Conservation (phyloP, 179 eudicot species). For the Corrigiola litoralis region DNA sequence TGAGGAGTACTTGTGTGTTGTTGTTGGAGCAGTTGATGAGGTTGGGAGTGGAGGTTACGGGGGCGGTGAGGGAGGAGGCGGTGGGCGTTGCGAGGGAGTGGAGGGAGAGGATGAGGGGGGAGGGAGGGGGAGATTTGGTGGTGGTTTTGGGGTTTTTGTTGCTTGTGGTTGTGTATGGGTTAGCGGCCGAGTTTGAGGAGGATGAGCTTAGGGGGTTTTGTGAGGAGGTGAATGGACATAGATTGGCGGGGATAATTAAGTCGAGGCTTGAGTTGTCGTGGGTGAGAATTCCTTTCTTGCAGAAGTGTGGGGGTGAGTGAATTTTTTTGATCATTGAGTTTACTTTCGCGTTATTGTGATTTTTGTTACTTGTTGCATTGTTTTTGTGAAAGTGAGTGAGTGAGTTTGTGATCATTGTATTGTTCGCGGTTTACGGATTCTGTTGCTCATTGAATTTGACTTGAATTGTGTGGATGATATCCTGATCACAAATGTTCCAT, state of each 20-base stretch:
- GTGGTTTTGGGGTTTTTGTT: conserved; percentile 30
- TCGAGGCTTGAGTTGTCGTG: conserved; percentile 1
- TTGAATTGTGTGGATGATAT: no score
- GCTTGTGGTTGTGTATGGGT: conserved; percentile 20
- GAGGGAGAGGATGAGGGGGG: conserved; percentile 16
- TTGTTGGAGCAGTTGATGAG: conserved; percentile 16
- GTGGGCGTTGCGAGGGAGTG: conserved; percentile 15
- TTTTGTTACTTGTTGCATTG: neutral
- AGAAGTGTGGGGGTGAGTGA: conserved; percentile 18
- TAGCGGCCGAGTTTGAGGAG: conserved; percentile 21
- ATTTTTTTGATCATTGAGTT: neutral
- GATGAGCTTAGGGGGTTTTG: conserved; percentile 23
- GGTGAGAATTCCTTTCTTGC: neutral
- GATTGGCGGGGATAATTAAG: conserved; percentile 1
- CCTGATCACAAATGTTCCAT: no score
- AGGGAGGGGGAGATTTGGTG: conserved; percentile 6
- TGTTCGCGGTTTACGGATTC: no score
- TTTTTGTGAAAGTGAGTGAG: no score
- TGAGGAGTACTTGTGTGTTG: conserved; percentile 7
- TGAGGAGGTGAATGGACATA: conserved; percentile 6
- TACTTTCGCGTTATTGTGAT: neutral
- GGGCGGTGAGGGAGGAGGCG: conserved; percentile 8
- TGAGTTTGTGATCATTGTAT: neutral
- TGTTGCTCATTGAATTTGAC: no score
- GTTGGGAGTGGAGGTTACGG: neutral